These are phyloP conservation scores for Verticillium nubilum DNA, from an alignment of 2,329 filamentous ascomycete species.

Conservation along the genomic window DNA sequence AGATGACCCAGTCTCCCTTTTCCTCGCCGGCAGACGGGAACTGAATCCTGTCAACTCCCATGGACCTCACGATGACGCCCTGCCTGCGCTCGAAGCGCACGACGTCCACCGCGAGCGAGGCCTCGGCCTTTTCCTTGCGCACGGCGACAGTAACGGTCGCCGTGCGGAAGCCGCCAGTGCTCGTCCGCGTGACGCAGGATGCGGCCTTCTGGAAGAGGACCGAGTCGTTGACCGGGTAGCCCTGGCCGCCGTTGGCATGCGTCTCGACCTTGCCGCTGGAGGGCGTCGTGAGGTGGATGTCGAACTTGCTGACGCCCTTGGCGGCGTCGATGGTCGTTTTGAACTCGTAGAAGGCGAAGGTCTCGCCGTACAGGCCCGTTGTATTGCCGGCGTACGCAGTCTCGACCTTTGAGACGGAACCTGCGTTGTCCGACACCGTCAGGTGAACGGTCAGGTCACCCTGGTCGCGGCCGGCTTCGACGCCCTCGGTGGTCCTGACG, in stretches of 20 bases:
- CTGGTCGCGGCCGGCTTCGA: constrained; percentile 5
- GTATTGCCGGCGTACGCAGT: constrained; percentile 15
- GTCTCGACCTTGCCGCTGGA: constrained; percentile 17
- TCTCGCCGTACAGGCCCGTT: constrained; percentile 16
- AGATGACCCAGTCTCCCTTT: constrained; percentile 3
- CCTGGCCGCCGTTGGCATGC: constrained; percentile 18
- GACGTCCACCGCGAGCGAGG: constrained; percentile 4
- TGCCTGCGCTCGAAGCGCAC: constrained; percentile 9
- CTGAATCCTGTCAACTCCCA: constrained; percentile 6
- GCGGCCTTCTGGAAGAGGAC: constrained; percentile 18
- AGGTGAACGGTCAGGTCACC: constrained; percentile 12
- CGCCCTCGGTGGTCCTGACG: constrained; percentile 11
- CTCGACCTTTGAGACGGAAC: constrained; percentile 5
- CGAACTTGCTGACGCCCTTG: constrained; percentile 24
- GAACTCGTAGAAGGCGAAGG: constrained; percentile 25
- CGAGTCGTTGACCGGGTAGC: constrained; percentile 21
- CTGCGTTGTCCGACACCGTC: constrained; percentile 9
- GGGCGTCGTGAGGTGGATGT: constrained; percentile 18
- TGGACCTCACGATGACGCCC: constrained; percentile 4
- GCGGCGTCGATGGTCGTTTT: constrained; percentile 14
- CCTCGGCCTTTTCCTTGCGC: constrained; percentile 4
- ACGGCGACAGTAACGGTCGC: constrained; percentile 10
- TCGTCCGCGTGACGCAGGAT: constrained; percentile 18
- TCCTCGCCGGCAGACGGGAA: constrained; percentile 4
- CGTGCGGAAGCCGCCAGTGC: constrained; percentile 6